These are phyloP conservation scores for Onygena corvina DNA, from an alignment of 2,329 filamentous ascomycete species.

Conservation along the genomic window DNA sequence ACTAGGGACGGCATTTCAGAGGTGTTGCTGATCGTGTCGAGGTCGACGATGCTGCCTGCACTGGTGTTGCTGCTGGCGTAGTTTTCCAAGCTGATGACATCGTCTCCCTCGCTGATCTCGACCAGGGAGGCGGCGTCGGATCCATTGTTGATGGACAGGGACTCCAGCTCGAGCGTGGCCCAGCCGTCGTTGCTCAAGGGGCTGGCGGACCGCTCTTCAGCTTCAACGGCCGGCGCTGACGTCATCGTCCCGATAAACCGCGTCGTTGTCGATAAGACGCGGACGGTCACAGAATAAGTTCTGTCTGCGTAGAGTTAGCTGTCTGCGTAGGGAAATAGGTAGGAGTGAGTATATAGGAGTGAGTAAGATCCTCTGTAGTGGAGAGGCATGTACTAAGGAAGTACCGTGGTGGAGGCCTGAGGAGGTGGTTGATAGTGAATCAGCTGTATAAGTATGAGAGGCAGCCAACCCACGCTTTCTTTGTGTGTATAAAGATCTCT, in stretches of 20 bases:
- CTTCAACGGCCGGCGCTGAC: conserved; percentile 21
- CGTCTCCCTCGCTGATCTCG: conserved; percentile 32
- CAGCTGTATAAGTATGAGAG: neutral
- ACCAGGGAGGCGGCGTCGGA: conserved; percentile 35
- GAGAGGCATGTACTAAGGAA: neutral
- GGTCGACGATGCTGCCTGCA: conserved; percentile 20
- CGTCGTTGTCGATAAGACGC: neutral
- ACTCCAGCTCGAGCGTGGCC: conserved; percentile 35
- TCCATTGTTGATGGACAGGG: conserved; percentile 34
- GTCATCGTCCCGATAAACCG: conserved; percentile 10
- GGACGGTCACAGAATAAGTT: neutral
- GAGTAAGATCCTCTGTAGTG: no score
- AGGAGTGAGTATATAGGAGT: no score
- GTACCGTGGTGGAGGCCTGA: no score
- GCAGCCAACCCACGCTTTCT: neutral
- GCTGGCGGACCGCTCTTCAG: conserved; percentile 21
- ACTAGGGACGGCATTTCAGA: neutral
- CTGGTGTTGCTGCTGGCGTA: conserved; percentile 30
- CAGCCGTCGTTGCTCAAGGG: conserved; percentile 35
- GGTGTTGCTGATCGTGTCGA: neutral
- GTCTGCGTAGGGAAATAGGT: neutral
- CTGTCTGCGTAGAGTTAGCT: no score
- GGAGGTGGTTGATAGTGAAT: no score
- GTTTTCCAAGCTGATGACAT: conserved; percentile 33
- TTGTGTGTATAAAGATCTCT: neutral